These are phyloP conservation scores for Saccharomyces hybrid DNA, from an alignment of 1,139 yeast species.

Conservation along the genomic window DNA sequence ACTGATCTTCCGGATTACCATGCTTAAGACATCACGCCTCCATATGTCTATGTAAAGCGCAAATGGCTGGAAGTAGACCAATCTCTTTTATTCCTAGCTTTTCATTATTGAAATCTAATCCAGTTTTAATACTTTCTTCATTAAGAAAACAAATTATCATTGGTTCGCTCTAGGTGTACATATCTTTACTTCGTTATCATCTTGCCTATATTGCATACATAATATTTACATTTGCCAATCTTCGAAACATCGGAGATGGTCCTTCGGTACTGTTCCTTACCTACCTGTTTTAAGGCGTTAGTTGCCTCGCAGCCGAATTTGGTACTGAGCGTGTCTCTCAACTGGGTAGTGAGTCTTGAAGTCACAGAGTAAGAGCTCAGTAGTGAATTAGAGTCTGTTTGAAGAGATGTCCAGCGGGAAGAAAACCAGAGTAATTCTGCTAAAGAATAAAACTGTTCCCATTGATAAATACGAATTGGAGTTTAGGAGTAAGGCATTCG, in stretches of 20 bases:
- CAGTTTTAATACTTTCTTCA: conserved; percentile 7
- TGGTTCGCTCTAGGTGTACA: conserved; percentile 28
- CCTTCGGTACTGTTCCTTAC: no score
- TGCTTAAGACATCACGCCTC: conserved; percentile 23
- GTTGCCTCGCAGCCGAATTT: no score
- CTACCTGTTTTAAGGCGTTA: background rate
- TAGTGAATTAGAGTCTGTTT: background rate
- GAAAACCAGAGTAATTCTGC: conserved; percentile 5
- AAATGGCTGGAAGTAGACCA: conserved; percentile 30
- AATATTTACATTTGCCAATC: background rate
- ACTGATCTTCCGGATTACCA: conserved; percentile 30
- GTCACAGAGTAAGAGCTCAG: background rate
- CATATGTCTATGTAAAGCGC: conserved; percentile 24
- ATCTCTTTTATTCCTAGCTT: conserved; percentile 8
- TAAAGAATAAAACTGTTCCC: conserved; percentile 65
- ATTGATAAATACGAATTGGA: conserved; percentile 52
- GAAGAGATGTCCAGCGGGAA: background rate
- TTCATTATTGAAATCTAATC: conserved; percentile 14
- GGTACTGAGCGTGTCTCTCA: no score
- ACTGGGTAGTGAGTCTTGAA: background rate
- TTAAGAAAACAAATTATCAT: conserved; percentile 5
- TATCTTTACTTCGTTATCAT: conserved; percentile 3
- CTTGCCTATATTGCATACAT: background rate
- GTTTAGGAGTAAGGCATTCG: conserved; percentile 34
- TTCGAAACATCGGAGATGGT: background rate